Evolutionary conservation across 2,329 filamentous ascomycete genomes (phyloP), one percentile per base, ranked within the genome.

Genomic region (Trichoderma aggressivum): DNA sequence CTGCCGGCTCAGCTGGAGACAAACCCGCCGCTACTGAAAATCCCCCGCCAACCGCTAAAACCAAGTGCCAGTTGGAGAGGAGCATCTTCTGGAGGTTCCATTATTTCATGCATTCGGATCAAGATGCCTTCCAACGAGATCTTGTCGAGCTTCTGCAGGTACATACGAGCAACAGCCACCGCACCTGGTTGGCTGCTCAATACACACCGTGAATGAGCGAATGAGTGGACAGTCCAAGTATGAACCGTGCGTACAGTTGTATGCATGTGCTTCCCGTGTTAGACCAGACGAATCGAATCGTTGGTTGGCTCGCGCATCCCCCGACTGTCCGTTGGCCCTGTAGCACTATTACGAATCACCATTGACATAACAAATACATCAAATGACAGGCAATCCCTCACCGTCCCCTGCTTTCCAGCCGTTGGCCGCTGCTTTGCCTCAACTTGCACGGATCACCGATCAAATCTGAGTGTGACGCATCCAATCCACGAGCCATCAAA

Each of bases 391-490:
- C n/a, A n/a, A n/a, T 28, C 26, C 26, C 26, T 32, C 4, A 18
- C 16, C 11, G 60, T 21, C 32, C 43, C 43, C n/a, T 50, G 43
- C 43, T 50, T 11, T 11, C 8, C 43, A 30, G 18, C 60, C 50
- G 60, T 63, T 63, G 60, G 60, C 24, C 24, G 3, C 32, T 14
- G 60, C 11, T 28, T 5, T 28, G 5, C 26, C 56, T 8, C 8
- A 5, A 3, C 43, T 39, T 30, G 39, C 60, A 63, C 60, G 12
- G 60, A 63, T 32, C 60, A 63, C 60, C 16, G 36, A 63, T 50
- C n/a, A 26, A 34, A 64, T 64, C 43, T 64, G 28, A 34, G 43
- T 64, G 61, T 64, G 61, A 64, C 61, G 61, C 60, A 34, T 18
- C 18, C 55, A 59, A 34, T 18, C 18, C 55, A 59, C 16, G 39